These are phyloP conservation scores for Yarrowia deformans DNA, from an alignment of 805 yeast genomes.

Conservation along the genomic window DNA sequence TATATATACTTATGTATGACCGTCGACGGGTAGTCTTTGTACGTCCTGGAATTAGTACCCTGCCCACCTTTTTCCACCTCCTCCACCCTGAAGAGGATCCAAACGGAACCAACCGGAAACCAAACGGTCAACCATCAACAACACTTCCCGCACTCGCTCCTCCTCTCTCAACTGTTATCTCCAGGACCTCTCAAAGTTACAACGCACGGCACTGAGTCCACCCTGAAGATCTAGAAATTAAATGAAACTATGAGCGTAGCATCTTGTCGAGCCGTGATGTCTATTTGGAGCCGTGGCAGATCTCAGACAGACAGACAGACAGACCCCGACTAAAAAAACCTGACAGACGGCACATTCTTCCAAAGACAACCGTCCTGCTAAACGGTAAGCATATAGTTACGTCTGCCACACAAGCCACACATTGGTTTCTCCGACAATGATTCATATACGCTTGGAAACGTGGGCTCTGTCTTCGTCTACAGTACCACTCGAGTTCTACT, in stretches of 20 bases:
- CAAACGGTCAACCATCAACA: not conserved
- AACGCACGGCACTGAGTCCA: constrained; percentile 11
- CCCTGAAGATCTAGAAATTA: constrained; percentile 14
- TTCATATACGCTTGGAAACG: too few species aligned
- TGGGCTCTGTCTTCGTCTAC: too few species aligned
- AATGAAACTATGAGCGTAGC: constrained; percentile 10
- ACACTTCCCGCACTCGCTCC: not conserved
- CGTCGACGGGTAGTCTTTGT: not conserved
- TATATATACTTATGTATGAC: not conserved
- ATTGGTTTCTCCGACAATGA: too few species aligned
- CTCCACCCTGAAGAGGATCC: not conserved
- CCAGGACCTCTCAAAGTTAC: not conserved
- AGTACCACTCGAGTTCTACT: too few species aligned
- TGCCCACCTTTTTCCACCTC: not conserved
- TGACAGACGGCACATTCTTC: not conserved
- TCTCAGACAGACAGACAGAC: too few species aligned
- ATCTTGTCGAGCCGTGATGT: not conserved
- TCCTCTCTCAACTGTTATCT: not conserved
- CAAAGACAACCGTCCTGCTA: too few species aligned
- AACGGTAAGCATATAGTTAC: too few species aligned
- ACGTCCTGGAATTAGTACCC: not conserved
- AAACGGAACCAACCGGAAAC: not conserved
- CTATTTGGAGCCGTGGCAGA: not conserved
- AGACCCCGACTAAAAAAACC: too few species aligned
- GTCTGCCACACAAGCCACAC: too few species aligned